These are phyloP conservation scores for Smallanthus sonchifolius DNA, from an alignment of 129 eudicot species.

Conservation along the genomic window DNA sequence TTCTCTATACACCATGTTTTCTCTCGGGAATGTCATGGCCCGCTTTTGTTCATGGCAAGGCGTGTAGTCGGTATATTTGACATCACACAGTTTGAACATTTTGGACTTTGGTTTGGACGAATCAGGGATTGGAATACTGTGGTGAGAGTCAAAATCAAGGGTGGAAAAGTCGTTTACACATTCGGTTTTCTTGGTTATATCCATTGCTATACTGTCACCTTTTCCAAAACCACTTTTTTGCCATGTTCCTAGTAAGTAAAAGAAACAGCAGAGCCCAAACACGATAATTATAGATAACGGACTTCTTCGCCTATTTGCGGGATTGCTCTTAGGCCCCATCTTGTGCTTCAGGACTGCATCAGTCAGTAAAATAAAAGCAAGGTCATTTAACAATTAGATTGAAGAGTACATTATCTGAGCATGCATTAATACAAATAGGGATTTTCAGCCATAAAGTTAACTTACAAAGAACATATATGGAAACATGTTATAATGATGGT, in stretches of 20 bases:
- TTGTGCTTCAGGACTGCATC: conserved; percentile 23
- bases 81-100: conserved; percentile 64
- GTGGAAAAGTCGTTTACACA: conserved; percentile 51
- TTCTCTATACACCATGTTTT: conserved; percentile 86
- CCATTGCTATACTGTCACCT: conserved; percentile 67
- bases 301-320: conserved; percentile 49
- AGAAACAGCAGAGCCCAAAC: conserved; percentile 83
- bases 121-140: conserved; percentile 43
- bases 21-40: conserved; percentile 89
- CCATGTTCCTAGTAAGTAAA: conserved; percentile 91
- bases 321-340: conserved; percentile 71
- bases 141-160: conserved; percentile 74
- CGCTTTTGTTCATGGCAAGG: conserved; percentile 96
- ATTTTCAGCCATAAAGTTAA: conserved; percentile 15
- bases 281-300: conserved; percentile 70
- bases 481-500: neutral
- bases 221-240: conserved; percentile 92
- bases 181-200: conserved; percentile 55
- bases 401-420: too few relatives aligned
- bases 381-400: too few relatives aligned
- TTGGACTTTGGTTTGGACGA: conserved; percentile 64
- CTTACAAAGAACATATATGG: neutral
- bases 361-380: too few relatives aligned
- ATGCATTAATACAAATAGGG: too few relatives aligned
- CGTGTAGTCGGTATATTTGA: conserved; percentile 59